Base-by-base conservation (phyloP, 2,329 filamentous ascomycete species). In the Cladobotryum protrusum region DNA sequence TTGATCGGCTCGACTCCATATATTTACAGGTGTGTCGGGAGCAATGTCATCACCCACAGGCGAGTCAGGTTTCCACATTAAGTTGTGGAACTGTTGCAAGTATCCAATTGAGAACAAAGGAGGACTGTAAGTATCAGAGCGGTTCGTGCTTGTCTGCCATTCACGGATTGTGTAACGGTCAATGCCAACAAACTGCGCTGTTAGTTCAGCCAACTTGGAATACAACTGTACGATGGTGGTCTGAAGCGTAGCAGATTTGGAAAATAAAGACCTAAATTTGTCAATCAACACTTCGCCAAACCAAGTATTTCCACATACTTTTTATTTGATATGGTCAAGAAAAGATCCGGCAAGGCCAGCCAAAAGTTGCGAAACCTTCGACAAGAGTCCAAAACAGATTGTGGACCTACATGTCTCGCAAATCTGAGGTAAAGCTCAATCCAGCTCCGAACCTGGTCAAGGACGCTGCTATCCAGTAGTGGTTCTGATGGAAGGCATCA, bases 101-200 rank as follows among this genome's bases (percentile, higher is more conserved):
- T 78, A 83, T 17, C 49, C 50, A 1, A 55, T 52, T 15, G 60
- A 60, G 20, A 63, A 57, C 18, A 69, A 48, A 6, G 59, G 57
- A n/a, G 61, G 59, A n/a, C 40, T 12, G 3, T 49, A 49, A 12
- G 56, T 56, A 20, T 52, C 52, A 34, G 52, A 49, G 12, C 19
- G 14, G 2, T 35, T 20, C 12, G 19, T 24, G 15, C 35, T 35
- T 18, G 52, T 17, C 18, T 52, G 48, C 14, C 54, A 52, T 13
- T 61, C 58, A 36, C 54, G 54, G 7, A 64, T 24, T 8, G 47
- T 54, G 11, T 52, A 41, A 36, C 52, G 50, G 57, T 85, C 81
- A 53, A 81, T 63, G 13, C 66, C 60, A 47, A 82, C 64, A 52
- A 83, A 76, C 52, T 71, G 72, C 12, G 74, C 76, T 1, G 78